Conservation (phyloP, 2,329 filamentous ascomycete genomes). For the Westerdykella sp. region DNA sequence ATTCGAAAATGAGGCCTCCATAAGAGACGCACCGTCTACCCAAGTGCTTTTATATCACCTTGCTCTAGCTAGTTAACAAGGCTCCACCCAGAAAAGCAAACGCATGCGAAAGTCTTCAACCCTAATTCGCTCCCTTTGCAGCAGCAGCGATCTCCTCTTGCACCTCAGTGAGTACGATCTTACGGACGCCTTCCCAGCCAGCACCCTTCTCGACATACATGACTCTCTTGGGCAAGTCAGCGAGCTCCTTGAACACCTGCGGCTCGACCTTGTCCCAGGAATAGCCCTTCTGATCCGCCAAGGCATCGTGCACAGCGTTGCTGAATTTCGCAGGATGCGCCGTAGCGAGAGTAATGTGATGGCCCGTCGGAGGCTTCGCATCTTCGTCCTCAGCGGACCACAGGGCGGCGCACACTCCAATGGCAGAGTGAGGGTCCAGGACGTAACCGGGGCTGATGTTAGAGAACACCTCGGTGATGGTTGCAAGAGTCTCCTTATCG, state of each 20-base stretch:
- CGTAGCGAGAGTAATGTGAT: conserved; percentile 81
- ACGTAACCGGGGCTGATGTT: conserved; percentile 58
- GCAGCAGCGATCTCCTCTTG: conserved; percentile 40
- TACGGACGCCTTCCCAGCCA: conserved; percentile 68
- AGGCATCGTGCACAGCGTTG: conserved; percentile 71
- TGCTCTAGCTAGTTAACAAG: too few relatives aligned
- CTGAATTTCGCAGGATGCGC: conserved; percentile 96
- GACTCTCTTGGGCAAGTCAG: conserved; percentile 68
- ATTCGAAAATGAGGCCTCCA: too few relatives aligned
- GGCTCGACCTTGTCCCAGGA: conserved; percentile 74
- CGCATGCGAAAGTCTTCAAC: too few relatives aligned
- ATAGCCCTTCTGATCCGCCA: conserved; percentile 66
- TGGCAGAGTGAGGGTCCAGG: conserved; percentile 86
- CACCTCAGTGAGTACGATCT: conserved; percentile 69
- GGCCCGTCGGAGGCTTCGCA: conserved; percentile 41
- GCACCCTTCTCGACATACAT: conserved; percentile 57
- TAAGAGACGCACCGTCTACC: too few relatives aligned
- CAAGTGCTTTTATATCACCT: too few relatives aligned
- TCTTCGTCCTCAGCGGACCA: conserved; percentile 55
- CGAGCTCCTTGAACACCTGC: conserved; percentile 71
- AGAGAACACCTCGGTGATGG: conserved; percentile 44
- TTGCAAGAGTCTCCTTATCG: conserved; percentile 47
- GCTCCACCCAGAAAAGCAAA: too few relatives aligned
- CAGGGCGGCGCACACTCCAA: conserved; percentile 71
- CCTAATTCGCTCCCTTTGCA: conserved; percentile 2